Conservation (phyloP, 2,329 filamentous ascomycete species). For the Botrytis galanthina region DNA sequence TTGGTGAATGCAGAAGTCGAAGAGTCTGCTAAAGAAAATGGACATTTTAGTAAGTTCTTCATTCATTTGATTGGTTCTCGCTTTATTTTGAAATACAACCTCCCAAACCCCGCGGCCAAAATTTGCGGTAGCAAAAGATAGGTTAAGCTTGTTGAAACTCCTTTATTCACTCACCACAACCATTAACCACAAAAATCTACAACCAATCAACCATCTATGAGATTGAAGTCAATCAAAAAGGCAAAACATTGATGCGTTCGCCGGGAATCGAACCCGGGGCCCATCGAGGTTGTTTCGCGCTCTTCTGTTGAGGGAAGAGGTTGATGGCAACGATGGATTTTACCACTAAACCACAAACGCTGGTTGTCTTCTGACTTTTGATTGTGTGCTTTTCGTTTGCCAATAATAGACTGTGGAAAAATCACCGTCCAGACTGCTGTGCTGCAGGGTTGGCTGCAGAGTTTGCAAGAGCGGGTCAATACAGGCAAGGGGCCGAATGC, state of each 20-base stretch:
- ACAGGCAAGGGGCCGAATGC: not conserved
- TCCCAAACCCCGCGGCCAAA: not conserved
- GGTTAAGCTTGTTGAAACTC: too few species aligned
- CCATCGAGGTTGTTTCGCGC: conserved; percentile 27
- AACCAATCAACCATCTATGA: too few species aligned
- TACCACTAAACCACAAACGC: conserved; percentile 25
- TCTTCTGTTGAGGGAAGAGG: not conserved
- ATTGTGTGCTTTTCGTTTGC: too few species aligned
- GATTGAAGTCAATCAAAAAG: not conserved
- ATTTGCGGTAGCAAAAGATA: not conserved
- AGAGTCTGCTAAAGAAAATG: conserved; percentile 56
- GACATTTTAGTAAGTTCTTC: conserved; percentile 43
- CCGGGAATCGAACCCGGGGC: conserved; percentile 38
- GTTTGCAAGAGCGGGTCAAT: not conserved
- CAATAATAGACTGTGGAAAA: not conserved
- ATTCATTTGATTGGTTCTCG: not conserved
- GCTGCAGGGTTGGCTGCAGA: not conserved
- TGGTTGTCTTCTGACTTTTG: too few species aligned
- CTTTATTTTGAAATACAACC: not conserved
- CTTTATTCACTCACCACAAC: too few species aligned
- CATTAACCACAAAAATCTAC: not conserved
- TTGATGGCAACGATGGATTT: conserved; percentile 22
- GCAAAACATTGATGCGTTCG: conserved; percentile 30
- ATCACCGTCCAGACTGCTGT: not conserved
- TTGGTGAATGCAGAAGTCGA: conserved; percentile 69